phyloP scores from a whole-genome alignment of 148 eudicot species.

The Cornus kousa region DNA sequence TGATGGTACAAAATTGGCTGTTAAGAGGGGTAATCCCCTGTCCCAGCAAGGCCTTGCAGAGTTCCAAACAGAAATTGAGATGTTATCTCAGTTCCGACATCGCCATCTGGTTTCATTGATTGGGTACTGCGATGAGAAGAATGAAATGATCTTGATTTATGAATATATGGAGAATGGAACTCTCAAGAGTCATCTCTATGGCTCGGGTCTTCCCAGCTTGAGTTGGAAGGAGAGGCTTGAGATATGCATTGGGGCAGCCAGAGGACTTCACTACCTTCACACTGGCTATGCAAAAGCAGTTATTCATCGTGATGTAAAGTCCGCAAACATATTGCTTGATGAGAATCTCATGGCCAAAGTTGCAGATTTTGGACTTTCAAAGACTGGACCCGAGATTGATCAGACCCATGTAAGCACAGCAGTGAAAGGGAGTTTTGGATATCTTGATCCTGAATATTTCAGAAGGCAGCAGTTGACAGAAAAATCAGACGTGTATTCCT shows the following conservation, averaged over 20 bases:
- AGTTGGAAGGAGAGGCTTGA: slow-evolving; percentile 92
- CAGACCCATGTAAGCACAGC: slow-evolving; percentile 98
- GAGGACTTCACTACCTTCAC: slow-evolving; percentile 95
- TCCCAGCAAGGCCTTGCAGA: slow-evolving; percentile 92
- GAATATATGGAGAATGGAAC: slow-evolving; percentile 98
- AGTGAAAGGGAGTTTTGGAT: slow-evolving; percentile 94
- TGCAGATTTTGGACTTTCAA: slow-evolving; percentile 92
- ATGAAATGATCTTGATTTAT: slow-evolving; percentile 85
- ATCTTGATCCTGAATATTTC: slow-evolving; percentile 91
- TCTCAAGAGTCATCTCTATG: slow-evolving; percentile 75
- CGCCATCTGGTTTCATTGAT: slow-evolving; percentile 89
- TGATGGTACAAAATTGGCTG: slow-evolving; percentile 86
- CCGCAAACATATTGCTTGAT: slow-evolving; percentile 90
- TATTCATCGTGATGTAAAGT: slow-evolving; percentile 90
- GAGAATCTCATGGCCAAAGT: slow-evolving; percentile 87
- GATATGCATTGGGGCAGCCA: slow-evolving; percentile 87
- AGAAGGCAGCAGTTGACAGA: slow-evolving; percentile 89
- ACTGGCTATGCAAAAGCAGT: slow-evolving; percentile 86
- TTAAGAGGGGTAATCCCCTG: slow-evolving; percentile 85
- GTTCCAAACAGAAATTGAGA: slow-evolving; percentile 85
- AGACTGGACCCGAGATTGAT: slow-evolving; percentile 86
- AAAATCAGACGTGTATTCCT: slow-evolving; percentile 93
- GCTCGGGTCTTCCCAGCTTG: slow-evolving; percentile 65
- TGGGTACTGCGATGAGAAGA: slow-evolving; percentile 89
- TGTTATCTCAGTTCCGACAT: slow-evolving; percentile 87